Percentiles rank a stretch among this genome's conserved stretches.
phyloP scores from a whole-genome alignment of 192 early-diverging fungal species.

The Podila horticola region DNA sequence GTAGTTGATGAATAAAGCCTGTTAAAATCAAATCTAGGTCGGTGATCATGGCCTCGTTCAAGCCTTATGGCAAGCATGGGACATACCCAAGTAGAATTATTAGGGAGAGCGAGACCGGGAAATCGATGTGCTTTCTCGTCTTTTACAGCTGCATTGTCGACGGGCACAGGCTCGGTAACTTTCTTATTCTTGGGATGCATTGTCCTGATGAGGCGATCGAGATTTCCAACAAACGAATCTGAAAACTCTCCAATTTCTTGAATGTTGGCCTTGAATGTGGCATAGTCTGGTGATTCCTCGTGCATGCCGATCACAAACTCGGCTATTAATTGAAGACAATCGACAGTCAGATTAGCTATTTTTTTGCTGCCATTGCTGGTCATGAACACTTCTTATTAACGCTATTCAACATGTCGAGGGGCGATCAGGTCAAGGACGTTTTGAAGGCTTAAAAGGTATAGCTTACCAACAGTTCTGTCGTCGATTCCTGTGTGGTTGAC shows the following conservation, averaged over 20 bases:
- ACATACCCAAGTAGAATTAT: slow-evolving; percentile 60
- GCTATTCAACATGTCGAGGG: not conserved
- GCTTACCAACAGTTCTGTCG: slow-evolving; percentile 79
- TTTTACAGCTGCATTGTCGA: slow-evolving; percentile 36
- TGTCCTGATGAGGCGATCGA: slow-evolving; percentile 90
- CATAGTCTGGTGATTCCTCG: slow-evolving; percentile 67
- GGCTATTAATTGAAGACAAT: slow-evolving; percentile 56
- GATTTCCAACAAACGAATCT: slow-evolving; percentile 79
- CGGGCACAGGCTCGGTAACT: slow-evolving; percentile 7
- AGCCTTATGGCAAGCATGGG: not conserved
- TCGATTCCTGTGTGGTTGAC: slow-evolving; percentile 91
- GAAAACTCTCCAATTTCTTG: slow-evolving; percentile 86
- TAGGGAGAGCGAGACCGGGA: slow-evolving; percentile 78
- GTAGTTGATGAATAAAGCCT: not conserved
- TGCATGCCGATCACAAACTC: slow-evolving; percentile 95
- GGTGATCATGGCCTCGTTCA: not conserved
- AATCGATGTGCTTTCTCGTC: slow-evolving; percentile 75
- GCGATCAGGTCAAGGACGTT: too few species aligned
- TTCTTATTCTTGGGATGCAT: slow-evolving; percentile 74
- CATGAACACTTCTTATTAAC: too few species aligned
- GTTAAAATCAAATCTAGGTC: not conserved
- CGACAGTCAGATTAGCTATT: not conserved
- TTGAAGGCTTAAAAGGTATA: not conserved
- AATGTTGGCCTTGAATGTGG: slow-evolving; percentile 72
- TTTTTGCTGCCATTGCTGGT: too few species aligned